Evolutionary conservation across 106 monocot genomes (phyloP), one percentile per base, ranked within the genome.

Genomic region (Chionographis japonica): DNA sequence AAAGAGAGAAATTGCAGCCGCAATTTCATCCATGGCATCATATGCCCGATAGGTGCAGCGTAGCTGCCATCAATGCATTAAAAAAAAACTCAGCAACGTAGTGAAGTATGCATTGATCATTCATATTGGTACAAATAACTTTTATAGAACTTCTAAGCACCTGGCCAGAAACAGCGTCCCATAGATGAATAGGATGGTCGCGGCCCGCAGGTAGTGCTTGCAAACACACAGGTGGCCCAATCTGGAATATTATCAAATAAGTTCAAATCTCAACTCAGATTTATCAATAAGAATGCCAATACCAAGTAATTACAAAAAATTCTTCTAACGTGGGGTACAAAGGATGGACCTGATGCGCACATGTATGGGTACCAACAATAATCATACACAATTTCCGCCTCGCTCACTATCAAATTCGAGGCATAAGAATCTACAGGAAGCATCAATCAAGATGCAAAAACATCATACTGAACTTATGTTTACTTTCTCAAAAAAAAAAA

Each of bases 311-410:
- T 46, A 5, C 9, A 27, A 27, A 46, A 46, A 46, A 46, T 46
- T 46, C 9, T 10, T 0, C 46, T 46, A 46, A 6, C 2, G 46
- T 46, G 46, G n/a, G 46, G 46, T 46, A 46, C 5, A 46, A 46
- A 46, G 46, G 9, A 46, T 46, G 46, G 9, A 95, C 91, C 95
- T 75, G 84, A 86, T 58, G 78, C 52, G 63, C 67, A 76, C 95
- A 92, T 95, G 76, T 84, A 95, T 7, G 95, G 95, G 67, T 91
- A 95, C 95, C 95, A 95, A 68, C 95, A 95, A 72, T 78, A 95
- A 43, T 95, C 95, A 56, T 95, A 95, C 17, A 92, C 79, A 0
- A 84, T 80, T 74, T 95, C 95, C 10, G 80, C 95, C 66, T 95
- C 95, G 9, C 65, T 84, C 58, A 95, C 75, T 8, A 82, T 58